Conservation (phyloP, 2,329 filamentous ascomycete genomes). For the Neurospora sp. region DNA sequence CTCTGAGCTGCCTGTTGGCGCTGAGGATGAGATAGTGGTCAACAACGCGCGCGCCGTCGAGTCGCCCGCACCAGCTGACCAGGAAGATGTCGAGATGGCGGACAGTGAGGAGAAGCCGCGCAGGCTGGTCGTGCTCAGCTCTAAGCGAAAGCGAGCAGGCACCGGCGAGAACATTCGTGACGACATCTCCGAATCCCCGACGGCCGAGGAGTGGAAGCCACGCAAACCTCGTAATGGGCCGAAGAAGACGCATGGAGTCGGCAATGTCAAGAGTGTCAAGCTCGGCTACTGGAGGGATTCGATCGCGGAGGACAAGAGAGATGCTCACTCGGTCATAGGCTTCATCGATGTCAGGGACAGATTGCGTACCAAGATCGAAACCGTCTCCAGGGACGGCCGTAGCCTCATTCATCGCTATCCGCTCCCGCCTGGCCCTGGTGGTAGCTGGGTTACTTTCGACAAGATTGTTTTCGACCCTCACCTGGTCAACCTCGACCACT, state of each 20-base stretch:
- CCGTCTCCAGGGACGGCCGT: conserved; percentile 37
- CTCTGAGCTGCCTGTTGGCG: conserved; percentile 28
- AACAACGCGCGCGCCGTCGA: conserved; percentile 32
- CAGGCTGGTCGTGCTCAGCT: conserved; percentile 28
- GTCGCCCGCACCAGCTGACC: conserved; percentile 27
- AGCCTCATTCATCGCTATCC: conserved; percentile 36
- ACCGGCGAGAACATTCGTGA: conserved; percentile 40
- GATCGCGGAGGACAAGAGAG: conserved; percentile 33
- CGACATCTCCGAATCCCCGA: conserved; percentile 29
- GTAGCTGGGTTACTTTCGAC: conserved; percentile 56
- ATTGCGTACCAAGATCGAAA: conserved; percentile 49
- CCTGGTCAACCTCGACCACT: conserved; percentile 44
- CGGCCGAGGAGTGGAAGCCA: conserved; percentile 23
- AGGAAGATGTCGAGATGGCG: conserved; percentile 35
- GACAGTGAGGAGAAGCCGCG: conserved; percentile 27
- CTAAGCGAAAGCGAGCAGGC: conserved; percentile 47
- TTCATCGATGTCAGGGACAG: conserved; percentile 54
- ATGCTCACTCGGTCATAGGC: conserved; percentile 50
- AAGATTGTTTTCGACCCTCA: conserved; percentile 49
- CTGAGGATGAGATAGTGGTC: conserved; percentile 45
- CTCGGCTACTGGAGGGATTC: conserved; percentile 55
- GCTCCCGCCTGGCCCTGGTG: conserved; percentile 48
- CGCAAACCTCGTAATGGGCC: conserved; percentile 14
- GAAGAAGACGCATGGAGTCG: conserved; percentile 19
- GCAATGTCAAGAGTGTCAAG: conserved; percentile 35